These are phyloP conservation scores for Cladosporium sp. DNA, from an alignment of 2,329 filamentous ascomycete species.

Conservation along the genomic window DNA sequence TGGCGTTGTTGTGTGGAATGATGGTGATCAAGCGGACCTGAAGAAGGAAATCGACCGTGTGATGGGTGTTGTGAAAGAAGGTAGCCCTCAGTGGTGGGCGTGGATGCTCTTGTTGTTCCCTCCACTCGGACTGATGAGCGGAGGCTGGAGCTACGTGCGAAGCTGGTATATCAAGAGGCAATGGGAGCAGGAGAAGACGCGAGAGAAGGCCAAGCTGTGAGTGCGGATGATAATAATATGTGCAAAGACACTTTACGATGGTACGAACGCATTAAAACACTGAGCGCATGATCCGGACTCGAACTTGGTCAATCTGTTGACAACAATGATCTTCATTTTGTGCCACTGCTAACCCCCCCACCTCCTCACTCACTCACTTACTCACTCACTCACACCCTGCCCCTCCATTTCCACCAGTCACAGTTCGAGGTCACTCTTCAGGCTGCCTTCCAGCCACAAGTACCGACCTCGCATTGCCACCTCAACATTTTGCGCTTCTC, in stretches of 20 bases:
- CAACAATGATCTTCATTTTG: not conserved
- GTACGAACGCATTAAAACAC: not conserved
- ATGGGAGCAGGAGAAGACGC: conserved; percentile 63
- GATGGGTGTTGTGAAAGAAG: conserved; percentile 61
- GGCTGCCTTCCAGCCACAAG: not conserved
- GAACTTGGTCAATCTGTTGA: not conserved
- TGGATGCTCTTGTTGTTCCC: conserved; percentile 68
- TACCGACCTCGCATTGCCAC: not conserved
- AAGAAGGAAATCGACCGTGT: conserved; percentile 65
- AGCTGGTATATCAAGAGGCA: conserved; percentile 69
- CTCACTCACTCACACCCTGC: not conserved
- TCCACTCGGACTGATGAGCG: conserved; percentile 69
- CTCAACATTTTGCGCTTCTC: not conserved
- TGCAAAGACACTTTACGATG: not conserved
- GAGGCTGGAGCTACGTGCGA: conserved; percentile 69
- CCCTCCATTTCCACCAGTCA: not conserved
- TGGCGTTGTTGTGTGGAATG: conserved; percentile 90
- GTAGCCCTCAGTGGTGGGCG: conserved; percentile 83
- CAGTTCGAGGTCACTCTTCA: not conserved
- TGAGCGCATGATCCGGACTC: not conserved
- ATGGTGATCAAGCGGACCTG: conserved; percentile 71
- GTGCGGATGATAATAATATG: not conserved
- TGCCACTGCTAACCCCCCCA: not conserved
- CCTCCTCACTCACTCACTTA: not conserved
- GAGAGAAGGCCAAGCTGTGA: conserved; percentile 61